Percentiles rank a stretch among this genome's conserved stretches.
Evolutionary conservation across 2,329 filamentous ascomycete species (phyloP).

Genomic region (Trichoderma koningiopsis): DNA sequence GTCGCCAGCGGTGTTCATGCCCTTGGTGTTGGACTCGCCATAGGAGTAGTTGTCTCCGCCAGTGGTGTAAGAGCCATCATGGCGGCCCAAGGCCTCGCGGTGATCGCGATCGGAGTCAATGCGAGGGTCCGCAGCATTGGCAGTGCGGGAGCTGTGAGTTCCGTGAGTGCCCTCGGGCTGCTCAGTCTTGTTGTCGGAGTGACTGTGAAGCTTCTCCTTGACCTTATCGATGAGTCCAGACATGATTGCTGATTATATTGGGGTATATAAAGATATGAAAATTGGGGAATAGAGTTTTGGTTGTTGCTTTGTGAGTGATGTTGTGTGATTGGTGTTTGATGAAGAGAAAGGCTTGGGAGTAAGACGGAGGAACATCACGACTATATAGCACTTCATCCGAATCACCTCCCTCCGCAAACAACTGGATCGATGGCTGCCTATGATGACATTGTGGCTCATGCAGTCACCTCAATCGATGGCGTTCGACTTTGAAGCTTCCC

Average conservation of each 20-base stretch:
- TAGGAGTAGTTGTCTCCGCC: constrained; percentile 46
- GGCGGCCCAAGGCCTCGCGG: constrained; percentile 28
- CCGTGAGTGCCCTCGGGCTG: constrained; percentile 35
- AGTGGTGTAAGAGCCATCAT: constrained; percentile 39
- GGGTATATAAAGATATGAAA: background rate
- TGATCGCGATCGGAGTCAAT: constrained; percentile 45
- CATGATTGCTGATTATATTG: constrained; percentile 43
- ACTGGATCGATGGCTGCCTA: constrained; percentile 15
- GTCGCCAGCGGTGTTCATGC: constrained; percentile 28
- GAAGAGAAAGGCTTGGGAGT: background rate
- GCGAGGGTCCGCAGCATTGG: constrained; percentile 54
- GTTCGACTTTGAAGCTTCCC: constrained; percentile 9
- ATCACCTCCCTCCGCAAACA: background rate
- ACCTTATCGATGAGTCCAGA: constrained; percentile 61
- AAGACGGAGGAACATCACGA: background rate
- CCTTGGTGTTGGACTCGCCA: constrained; percentile 32
- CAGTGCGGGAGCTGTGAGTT: constrained; percentile 46
- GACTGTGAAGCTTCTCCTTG: constrained; percentile 55
- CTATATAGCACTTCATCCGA: constrained; percentile 4
- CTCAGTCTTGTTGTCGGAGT: constrained; percentile 42
- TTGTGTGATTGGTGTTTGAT: background rate
- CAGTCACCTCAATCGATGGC: constrained; percentile 12
- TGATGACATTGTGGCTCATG: constrained; percentile 23
- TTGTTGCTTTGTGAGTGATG: background rate
- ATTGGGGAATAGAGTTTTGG: background rate